Conservation (phyloP, 352 stramenopile genomes). For the Phytophthora lateralis region DNA sequence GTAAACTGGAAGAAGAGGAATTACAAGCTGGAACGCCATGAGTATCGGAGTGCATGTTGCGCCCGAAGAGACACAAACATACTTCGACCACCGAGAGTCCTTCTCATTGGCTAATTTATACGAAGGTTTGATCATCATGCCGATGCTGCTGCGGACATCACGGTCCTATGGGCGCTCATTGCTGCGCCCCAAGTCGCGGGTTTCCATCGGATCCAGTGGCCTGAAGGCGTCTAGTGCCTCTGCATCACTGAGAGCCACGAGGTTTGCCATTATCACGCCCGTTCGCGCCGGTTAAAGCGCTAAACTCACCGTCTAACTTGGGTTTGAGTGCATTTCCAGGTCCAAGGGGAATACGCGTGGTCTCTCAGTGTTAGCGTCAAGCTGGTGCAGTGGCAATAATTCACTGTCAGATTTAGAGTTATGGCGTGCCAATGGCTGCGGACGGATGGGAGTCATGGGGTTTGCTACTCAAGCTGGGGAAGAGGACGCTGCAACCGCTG, state of each 20-base stretch:
- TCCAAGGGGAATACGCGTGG: constrained; percentile 1
- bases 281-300: background rate
- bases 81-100: constrained; percentile 1
- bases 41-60: background rate
- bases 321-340: background rate
- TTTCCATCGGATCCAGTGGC: background rate
- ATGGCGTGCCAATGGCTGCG: background rate
- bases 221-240: background rate
- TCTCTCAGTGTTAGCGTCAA: constrained; percentile 14
- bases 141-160: constrained; percentile 9
- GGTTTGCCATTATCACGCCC: background rate
- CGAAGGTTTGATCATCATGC: background rate
- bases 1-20: background rate
- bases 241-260: background rate
- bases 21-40: constrained; percentile 2
- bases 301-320: background rate
- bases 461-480: constrained; percentile 8
- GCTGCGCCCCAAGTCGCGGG: constrained; percentile 12
- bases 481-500: background rate
- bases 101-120: constrained; percentile 4
- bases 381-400: background rate
- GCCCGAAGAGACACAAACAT: constrained; percentile 8
- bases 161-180: constrained; percentile 5
- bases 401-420: background rate
- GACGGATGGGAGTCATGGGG: background rate